Base-by-base conservation (phyloP, 192 early-diverging fungal species). In the Backusella sp. region DNA sequence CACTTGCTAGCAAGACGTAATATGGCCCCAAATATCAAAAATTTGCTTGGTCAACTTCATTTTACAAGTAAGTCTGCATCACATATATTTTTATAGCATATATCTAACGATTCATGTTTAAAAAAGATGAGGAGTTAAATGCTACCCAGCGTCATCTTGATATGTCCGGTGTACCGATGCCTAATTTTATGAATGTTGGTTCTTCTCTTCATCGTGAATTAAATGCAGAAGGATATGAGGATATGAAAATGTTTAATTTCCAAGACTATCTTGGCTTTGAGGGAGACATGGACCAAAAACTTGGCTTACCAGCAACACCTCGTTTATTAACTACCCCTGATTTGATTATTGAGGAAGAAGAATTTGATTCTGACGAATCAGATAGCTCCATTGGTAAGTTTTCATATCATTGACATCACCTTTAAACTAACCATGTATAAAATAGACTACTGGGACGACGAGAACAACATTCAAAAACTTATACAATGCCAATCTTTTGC, bases 1-100 rank as follows among this genome's bases (percentile, higher is more conserved):
- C 97, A 99, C 81, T 91, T 99, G 80, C 82, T 99, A 36, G 91
- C 95, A 23, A 88, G 89, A 66, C 92, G 92, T 82, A 92, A 93
- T 23, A 85, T 97, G 78, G 94, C 96, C 6, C 96, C 95, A 34
- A 89, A 90, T 70, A 99, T 99, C 81, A 92, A 94, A 70, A 94
- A 99, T 79, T 83, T 99, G 19, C 88, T 98, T 3, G 98, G 97
- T 23, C 88, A 94, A 44, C 88, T 99, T 5, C 89, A 93, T 70
- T 99, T 99, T 80, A 94, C 97, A 0, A 92, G 93, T 80, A 87
- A 76, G 65, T 87, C 21, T 37, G 17, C 17, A 62, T 28, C 21
- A 26, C 3, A 14, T 14, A 28, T 12, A 28, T 76, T 6, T 6
- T 9, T 26, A 73, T 9, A 73, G 12, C 17, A 19, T 53, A 46